Conservation (phyloP, 2,329 filamentous ascomycete species). For the Sporothrix humicola region DNA sequence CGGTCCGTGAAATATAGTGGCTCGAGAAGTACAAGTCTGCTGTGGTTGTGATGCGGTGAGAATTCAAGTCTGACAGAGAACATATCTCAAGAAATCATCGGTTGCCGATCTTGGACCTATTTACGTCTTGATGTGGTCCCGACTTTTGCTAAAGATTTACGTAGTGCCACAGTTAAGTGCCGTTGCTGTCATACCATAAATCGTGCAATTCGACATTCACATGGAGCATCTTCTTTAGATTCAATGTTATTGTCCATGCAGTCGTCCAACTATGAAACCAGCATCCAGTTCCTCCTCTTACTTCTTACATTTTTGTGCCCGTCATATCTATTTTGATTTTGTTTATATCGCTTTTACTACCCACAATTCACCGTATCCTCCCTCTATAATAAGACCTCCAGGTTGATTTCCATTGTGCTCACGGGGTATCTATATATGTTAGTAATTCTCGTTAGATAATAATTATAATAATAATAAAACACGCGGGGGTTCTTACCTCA, state of each 20-base stretch:
- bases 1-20: neutral
- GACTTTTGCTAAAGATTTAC: too few species aligned
- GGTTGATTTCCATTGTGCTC: conserved; percentile 91
- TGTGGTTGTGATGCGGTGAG: neutral
- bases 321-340: conserved; percentile 9
- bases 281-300: neutral
- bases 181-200: neutral
- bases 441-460: neutral
- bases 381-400: conserved; percentile 82
- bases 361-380: neutral
- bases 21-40: neutral
- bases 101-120: too few species aligned
- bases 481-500: conserved; percentile 63
- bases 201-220: too few species aligned
- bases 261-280: too few species aligned
- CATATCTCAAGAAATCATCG: neutral
- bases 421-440: conserved; percentile 73
- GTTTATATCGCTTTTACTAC: neutral
- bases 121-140: too few species aligned
- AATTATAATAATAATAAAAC: neutral
- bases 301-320: conserved; percentile 1
- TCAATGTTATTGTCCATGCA: too few species aligned
- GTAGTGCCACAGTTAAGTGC: neutral
- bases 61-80: neutral
- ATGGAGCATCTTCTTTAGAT: too few species aligned